Evolutionary conservation across 1,139 yeast genomes (phyloP).

Genomic region (Suhomyces guaymorum): DNA sequence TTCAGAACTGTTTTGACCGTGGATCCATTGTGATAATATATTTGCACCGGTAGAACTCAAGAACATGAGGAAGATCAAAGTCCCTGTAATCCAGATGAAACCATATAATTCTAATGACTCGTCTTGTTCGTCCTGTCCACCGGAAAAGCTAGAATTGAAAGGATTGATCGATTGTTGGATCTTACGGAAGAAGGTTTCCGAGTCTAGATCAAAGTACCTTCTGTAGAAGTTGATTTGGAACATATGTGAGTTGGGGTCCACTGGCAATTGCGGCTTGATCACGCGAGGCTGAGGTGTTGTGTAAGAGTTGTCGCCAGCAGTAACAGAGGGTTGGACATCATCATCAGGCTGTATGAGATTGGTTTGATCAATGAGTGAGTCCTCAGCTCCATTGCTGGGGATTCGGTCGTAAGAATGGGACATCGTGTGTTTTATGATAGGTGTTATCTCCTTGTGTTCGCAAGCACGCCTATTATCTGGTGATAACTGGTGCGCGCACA

Average conservation of each 20-base stretch:
- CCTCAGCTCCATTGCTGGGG: conserved; percentile 5
- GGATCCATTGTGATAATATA: conserved; percentile 48
- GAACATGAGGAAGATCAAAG: conserved; percentile 70
- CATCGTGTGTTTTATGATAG: conserved; percentile 3
- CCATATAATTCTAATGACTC: conserved; percentile 70
- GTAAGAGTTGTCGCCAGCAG: conserved; percentile 4
- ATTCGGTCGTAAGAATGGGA: conserved; percentile 8
- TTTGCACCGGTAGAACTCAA: conserved; percentile 65
- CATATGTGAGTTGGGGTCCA: conserved; percentile 37
- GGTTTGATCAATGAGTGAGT: conserved; percentile 15
- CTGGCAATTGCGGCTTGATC: conserved; percentile 23
- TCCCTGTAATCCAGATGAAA: conserved; percentile 81
- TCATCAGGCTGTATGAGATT: conserved; percentile 23
- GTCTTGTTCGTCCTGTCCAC: conserved; percentile 32
- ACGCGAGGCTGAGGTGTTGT: conserved; percentile 18
- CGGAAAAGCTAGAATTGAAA: conserved; percentile 27
- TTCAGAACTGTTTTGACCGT: conserved; percentile 37
- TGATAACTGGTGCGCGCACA: neutral
- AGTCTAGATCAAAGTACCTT: conserved; percentile 63
- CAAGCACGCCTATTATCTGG: neutral
- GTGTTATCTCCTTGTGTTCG: neutral
- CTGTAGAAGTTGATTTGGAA: conserved; percentile 59
- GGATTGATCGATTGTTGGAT: conserved; percentile 50
- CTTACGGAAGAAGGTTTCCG: conserved; percentile 54
- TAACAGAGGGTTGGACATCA: conserved; percentile 9